Conservation (phyloP, 768 basidiomycete species). For the Leccinum variicolor region DNA sequence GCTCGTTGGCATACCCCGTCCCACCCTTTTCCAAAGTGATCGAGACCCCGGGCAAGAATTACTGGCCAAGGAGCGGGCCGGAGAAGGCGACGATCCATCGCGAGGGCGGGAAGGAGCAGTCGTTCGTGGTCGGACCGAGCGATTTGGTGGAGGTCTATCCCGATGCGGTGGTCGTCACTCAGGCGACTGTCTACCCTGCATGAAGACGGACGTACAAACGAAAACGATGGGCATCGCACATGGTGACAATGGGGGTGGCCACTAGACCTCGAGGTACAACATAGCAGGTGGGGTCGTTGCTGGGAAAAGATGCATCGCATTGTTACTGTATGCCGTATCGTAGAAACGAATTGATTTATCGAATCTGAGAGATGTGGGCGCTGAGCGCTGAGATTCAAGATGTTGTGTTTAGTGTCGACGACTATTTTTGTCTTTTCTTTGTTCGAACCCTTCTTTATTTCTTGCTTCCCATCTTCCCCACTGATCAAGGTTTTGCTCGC, state of each 20-base stretch:
- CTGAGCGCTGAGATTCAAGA: not conserved
- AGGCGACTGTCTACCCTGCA: conserved; percentile 1
- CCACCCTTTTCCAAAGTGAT: not conserved
- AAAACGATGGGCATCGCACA: not conserved
- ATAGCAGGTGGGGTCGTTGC: not conserved
- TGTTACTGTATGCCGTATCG: not conserved
- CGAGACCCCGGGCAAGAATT: conserved; percentile 1
- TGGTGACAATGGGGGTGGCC: not conserved
- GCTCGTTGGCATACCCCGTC: not conserved
- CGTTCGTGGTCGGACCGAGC: conserved; percentile 9
- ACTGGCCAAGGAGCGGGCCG: conserved; percentile 6
- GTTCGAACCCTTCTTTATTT: not conserved
- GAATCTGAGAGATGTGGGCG: not conserved
- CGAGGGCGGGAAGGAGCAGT: conserved; percentile 6
- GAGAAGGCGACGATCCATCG: conserved; percentile 8
- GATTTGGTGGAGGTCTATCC: conserved; percentile 12
- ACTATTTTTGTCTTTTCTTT: not conserved
- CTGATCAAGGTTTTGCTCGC: not conserved
- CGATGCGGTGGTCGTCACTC: conserved; percentile 8
- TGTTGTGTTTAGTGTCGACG: not conserved
- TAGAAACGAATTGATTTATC: not conserved
- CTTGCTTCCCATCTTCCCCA: not conserved
- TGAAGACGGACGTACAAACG: not conserved
- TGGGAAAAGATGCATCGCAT: not conserved
- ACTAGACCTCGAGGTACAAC: not conserved